phyloP scores from a whole-genome alignment of 495 filamentous ascomycete genomes.

The Lophiotrema nucula region DNA sequence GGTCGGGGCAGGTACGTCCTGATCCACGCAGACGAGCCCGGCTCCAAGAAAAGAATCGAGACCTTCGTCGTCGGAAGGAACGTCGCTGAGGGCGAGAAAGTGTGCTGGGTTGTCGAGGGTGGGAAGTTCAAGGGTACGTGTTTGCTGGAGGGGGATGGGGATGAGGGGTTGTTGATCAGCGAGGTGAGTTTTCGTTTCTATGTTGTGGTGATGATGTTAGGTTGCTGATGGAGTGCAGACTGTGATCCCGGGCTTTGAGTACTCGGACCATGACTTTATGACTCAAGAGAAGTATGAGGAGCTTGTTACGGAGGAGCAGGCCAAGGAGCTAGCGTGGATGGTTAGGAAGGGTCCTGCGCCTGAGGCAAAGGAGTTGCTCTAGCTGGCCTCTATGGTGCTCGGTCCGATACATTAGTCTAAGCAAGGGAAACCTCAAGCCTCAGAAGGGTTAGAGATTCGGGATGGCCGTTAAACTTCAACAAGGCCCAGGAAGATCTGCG shows the following conservation, averaged over 20 bases:
- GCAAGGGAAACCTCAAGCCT: too few relatives aligned
- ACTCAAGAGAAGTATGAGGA: constrained; percentile 43
- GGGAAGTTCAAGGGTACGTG: constrained; percentile 63
- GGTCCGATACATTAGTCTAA: too few relatives aligned
- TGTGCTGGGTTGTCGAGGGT: constrained; percentile 69
- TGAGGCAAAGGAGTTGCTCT: constrained; percentile 4
- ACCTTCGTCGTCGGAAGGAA: constrained; percentile 61
- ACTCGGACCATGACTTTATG: constrained; percentile 63
- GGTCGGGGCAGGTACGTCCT: constrained; percentile 62
- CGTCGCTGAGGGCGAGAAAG: constrained; percentile 54
- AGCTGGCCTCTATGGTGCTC: too few relatives aligned
- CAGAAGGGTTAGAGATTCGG: too few relatives aligned
- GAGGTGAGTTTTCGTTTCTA: constrained; percentile 45
- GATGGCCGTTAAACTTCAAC: too few relatives aligned
- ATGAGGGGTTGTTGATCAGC: constrained; percentile 56
- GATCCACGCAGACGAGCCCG: constrained; percentile 53
- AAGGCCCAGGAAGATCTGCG: too few relatives aligned
- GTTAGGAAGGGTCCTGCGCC: constrained; percentile 35
- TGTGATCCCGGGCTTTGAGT: constrained; percentile 67
- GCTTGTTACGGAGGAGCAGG: constrained; percentile 50
- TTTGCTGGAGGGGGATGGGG: constrained; percentile 47
- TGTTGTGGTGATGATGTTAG: background rate
- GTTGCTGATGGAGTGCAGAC: constrained; percentile 36
- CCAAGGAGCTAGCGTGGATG: constrained; percentile 53
- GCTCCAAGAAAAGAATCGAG: constrained; percentile 51